These are phyloP conservation scores for Halophytophthora batemanensis DNA, from an alignment of 352 stramenopile species.

Conservation along the genomic window DNA sequence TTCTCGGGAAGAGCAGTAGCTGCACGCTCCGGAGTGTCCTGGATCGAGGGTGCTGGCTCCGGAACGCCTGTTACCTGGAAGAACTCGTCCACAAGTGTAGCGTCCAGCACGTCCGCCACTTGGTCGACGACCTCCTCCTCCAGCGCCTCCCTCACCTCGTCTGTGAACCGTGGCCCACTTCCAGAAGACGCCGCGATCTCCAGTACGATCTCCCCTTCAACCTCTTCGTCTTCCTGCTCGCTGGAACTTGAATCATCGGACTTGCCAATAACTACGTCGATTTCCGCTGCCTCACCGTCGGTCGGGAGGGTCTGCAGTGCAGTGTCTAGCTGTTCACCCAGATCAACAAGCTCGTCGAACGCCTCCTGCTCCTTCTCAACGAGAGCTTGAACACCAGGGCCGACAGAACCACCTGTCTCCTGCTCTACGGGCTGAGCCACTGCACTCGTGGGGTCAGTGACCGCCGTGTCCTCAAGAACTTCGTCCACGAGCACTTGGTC, in stretches of 20 bases:
- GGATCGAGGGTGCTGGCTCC: not conserved
- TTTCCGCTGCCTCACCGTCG: not conserved
- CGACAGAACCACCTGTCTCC: not conserved
- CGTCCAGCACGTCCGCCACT: conserved; percentile 12
- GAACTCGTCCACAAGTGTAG: conserved; percentile 8
- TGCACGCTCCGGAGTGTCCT: not conserved
- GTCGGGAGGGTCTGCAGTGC: not conserved
- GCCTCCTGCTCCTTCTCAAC: not conserved
- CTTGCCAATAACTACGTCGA: not conserved
- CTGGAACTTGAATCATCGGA: not conserved
- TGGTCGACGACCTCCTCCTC: conserved; percentile 13
- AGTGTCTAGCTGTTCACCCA: not conserved
- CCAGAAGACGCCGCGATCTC: not conserved
- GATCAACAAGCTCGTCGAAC: not conserved
- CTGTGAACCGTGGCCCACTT: conserved; percentile 5
- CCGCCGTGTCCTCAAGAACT: not conserved
- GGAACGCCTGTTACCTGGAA: not conserved
- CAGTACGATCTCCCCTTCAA: conserved; percentile 4
- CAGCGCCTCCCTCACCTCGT: conserved; percentile 11
- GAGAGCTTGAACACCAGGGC: not conserved
- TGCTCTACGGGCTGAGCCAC: not conserved
- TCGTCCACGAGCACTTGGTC: not conserved
- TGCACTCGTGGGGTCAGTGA: too few relatives aligned
- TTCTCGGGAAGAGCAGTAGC: not conserved
- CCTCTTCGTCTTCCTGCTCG: not conserved